Percentiles rank a stretch among this genome's conserved stretches.
phyloP scores from a whole-genome alignment of 1,284 basidiomycete genomes.

The Pterula multifida region DNA sequence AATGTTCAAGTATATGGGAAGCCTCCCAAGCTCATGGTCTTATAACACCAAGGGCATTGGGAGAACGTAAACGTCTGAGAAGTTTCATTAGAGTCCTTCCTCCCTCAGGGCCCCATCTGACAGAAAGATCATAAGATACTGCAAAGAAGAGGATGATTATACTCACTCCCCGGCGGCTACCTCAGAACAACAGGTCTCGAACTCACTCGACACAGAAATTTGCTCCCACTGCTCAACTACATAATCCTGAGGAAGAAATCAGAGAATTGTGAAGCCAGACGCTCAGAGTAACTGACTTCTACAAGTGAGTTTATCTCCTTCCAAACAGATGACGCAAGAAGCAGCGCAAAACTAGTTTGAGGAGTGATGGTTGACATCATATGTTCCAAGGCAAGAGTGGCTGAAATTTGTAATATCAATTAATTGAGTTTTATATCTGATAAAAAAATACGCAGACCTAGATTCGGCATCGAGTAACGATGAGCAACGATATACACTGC shows the following conservation, averaged over 20 bases:
- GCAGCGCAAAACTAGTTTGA: conserved; percentile 55
- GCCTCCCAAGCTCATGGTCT: conserved; percentile 1
- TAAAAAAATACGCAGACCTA: neutral
- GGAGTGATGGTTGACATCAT: conserved; percentile 67
- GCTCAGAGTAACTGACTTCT: conserved; percentile 24
- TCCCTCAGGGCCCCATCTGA: conserved; percentile 57
- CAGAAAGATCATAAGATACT: conserved; percentile 9
- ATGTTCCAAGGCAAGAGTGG: conserved; percentile 59
- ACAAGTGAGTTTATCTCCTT: conserved; percentile 51
- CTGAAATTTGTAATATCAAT: conserved; percentile 28
- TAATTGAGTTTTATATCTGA: neutral
- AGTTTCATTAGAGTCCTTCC: conserved; percentile 54
- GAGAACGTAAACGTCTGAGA: conserved; percentile 55
- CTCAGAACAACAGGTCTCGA: conserved; percentile 57
- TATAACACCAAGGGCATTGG: conserved; percentile 13
- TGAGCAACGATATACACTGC: conserved; percentile 76
- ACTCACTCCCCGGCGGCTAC: conserved; percentile 61
- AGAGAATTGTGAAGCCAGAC: conserved; percentile 3
- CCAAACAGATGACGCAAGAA: conserved; percentile 58
- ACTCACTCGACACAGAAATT: conserved; percentile 48
- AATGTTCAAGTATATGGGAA: too few relatives aligned
- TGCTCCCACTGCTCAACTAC: conserved; percentile 62
- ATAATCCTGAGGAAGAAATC: conserved; percentile 32
- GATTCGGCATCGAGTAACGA: conserved; percentile 52
- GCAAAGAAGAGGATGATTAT: conserved; percentile 2